Base-by-base conservation (phyloP, 176 grass and related monocot genomes). In the Poa annua region DNA sequence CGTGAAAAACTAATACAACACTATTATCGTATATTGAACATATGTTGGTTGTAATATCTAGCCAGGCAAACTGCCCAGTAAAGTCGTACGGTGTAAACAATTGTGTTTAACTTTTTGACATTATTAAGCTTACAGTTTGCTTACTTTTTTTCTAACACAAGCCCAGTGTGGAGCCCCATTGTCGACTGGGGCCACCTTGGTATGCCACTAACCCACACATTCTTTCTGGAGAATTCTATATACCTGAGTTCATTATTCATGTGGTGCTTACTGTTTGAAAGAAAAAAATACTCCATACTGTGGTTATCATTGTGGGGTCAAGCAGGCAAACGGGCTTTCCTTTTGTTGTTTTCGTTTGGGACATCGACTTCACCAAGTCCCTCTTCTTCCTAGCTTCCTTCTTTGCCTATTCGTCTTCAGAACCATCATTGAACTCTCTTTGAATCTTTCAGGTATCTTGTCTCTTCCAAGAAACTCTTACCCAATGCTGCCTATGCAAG, bases 371-470 rank as follows among this genome's bases (percentile, higher is more conserved):
- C 63, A 54, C 32, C 48, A 25, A 54, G 63, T 39, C 42, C 17
- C 45, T 66, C 41, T n/a, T 79, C 49, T 81, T 69, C 49, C 47
- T 15, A 17, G 12, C 47, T 39, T 8, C 49, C 34, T 54, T 54
- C 47, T 80, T 69, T 17, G 61, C 44, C 11, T 66, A 19, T 79
- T 79, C 57, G 29, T 76, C 63, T 66, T 51, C 70, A 49, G 42
- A 63, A 38, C 71, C 8, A 19, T 51, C 70, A 42, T 50, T 83
- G 55, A 75, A 36, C 24, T 4, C 12, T 55, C 21, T 53, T 65
- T 84, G 13, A 11, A 54, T 84, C 71, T 76, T 83, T 22, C 9
- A 39, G 33, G 14, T 39, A 76, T 29, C 12, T 36, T 75, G 11
- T n/a, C 24, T 38, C 19, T 50, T 75, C 57, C 59, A 51, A 73